phyloP scores from a whole-genome alignment of 768 basidiomycete species.

The Crucibulum laeve region DNA sequence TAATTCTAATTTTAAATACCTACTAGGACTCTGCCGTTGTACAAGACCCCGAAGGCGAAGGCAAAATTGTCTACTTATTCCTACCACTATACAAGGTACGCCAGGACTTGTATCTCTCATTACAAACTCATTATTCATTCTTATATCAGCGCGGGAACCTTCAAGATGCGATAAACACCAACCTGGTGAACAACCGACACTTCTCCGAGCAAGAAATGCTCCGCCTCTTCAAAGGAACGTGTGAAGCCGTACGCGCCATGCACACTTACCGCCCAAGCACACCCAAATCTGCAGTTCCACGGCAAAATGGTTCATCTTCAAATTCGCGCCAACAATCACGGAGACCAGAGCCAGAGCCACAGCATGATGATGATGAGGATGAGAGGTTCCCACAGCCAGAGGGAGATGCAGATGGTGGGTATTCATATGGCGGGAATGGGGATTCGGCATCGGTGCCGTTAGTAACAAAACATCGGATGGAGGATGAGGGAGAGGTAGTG shows the following conservation, averaged over 20 bases:
- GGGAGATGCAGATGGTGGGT: conserved; percentile 69
- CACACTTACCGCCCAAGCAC: conserved; percentile 74
- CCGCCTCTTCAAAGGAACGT: conserved; percentile 88
- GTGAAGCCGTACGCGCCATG: conserved; percentile 92
- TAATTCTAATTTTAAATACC: neutral
- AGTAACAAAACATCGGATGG: conserved; percentile 46
- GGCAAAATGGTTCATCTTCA: conserved; percentile 12
- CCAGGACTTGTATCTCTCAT: neutral
- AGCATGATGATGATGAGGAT: conserved; percentile 50
- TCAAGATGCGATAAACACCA: conserved; percentile 89
- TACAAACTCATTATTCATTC: neutral
- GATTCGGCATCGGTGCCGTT: conserved; percentile 49
- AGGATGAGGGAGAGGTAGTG: conserved; percentile 57
- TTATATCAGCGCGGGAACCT: conserved; percentile 78
- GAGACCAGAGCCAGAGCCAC: conserved; percentile 8
- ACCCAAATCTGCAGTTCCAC: conserved; percentile 27
- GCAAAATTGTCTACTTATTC: conserved; percentile 95
- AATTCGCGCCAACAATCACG: too few species aligned
- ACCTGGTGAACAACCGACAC: conserved; percentile 75
- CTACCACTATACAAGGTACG: conserved; percentile 85
- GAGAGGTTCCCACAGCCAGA: conserved; percentile 75
- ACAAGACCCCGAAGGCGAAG: conserved; percentile 90
- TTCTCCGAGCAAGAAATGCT: conserved; percentile 90
- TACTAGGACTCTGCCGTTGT: conserved; percentile 87
- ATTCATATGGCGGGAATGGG: conserved; percentile 52